Base-by-base conservation (phyloP, 2,329 filamentous ascomycete species). In the Plenodomus biglobosus region DNA sequence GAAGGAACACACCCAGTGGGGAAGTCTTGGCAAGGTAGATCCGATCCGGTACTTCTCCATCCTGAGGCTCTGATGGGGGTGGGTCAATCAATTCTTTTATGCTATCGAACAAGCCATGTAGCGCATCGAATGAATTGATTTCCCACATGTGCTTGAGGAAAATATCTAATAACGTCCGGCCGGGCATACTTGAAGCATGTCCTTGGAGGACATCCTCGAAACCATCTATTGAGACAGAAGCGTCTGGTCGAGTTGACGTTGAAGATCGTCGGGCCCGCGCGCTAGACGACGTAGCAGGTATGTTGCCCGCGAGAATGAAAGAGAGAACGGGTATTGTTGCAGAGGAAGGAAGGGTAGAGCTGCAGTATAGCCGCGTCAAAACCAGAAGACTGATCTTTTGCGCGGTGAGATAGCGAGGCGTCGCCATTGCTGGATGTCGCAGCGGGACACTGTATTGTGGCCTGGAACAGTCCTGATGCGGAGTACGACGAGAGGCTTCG, bases 331-430 rank as follows among this genome's bases (percentile, higher is more conserved):
- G 81, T 37, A 92, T 81, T 19, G 86, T 85, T n/a, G 87, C 85
- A 41, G 82, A 78, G 51, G 81, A 84, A 2, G 87, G 86, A 15
- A 92, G 80, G 2, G 80, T 76, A 18, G 84, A 85, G 56, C 88
- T 85, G 32, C 84, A 83, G 72, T 99, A 97, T 44, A 96, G 79
- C 61, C 90, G 84, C 43, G 94, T 81, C 44, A 99, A 81, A 45
- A 85, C 83, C 46, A 97, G 80, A 19, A 96, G 80, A 64, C 87
- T 86, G 58, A 97, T 82, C 69, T 94, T 95, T 59, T 90, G 86
- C 11, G 92, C 89, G n/a, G 89, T 95, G 38, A 97, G 80, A 71
- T 87, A 95, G 48, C 88, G 87, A 62, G 86, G 82, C 86, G 92
- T 95, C 43, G 57, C 53, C 64, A 68, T 66, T n/a, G 21, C 46